These are phyloP conservation scores for Trichoderma gracile DNA, from an alignment of 2,329 filamentous ascomycete genomes.

Conservation along the genomic window DNA sequence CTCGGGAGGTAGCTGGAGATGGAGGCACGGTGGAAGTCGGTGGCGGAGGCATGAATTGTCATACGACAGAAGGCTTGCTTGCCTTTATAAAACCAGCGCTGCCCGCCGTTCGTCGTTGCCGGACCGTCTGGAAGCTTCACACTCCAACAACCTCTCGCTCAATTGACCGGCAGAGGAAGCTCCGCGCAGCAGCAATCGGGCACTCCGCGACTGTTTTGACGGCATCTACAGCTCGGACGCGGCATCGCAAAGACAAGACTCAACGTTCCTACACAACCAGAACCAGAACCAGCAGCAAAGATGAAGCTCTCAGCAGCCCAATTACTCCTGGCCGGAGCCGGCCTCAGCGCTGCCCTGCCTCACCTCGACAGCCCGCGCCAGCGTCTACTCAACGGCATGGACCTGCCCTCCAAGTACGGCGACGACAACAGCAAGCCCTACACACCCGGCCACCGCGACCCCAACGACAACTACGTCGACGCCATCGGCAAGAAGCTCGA, in stretches of 20 bases:
- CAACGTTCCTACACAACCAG: too few species aligned
- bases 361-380: conserved; percentile 56
- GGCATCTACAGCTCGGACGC: background rate
- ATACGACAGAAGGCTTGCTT: too few species aligned
- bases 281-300: too few species aligned
- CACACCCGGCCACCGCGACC: conserved; percentile 59
- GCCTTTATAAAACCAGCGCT: conserved; percentile 11
- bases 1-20: conserved; percentile 3
- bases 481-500: conserved; percentile 60
- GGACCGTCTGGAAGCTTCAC: background rate
- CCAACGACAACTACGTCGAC: conserved; percentile 64
- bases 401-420: conserved; percentile 47
- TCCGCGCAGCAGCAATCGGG: background rate
- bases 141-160: background rate
- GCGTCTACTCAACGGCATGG: conserved; percentile 53
- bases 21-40: background rate
- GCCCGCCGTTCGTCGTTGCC: background rate
- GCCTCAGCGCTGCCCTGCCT: conserved; percentile 32
- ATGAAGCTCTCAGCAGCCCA: conserved; percentile 35
- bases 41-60: conserved; percentile 21
- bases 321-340: conserved; percentile 35
- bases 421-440: conserved; percentile 52
- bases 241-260: too few species aligned
- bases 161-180: background rate
- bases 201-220: background rate